A percentile compares a stretch with the other conserved stretches of the same genome.
Evolutionary conservation across 768 basidiomycete genomes (phyloP).

Genomic region (Boletus sp.): DNA sequence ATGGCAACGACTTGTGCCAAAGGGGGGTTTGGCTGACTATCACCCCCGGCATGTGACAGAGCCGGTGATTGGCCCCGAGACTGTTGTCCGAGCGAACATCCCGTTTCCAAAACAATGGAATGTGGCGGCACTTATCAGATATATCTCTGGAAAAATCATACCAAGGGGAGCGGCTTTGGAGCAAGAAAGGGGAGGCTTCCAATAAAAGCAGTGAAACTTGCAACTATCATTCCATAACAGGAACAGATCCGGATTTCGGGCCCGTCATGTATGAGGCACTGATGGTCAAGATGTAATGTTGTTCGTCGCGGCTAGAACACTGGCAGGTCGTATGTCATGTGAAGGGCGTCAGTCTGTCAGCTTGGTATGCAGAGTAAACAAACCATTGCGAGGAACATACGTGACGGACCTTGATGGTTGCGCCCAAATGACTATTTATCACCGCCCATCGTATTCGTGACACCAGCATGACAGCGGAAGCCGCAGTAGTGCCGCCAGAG

Average conservation of each 20-base stretch:
- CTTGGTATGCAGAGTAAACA: not conserved
- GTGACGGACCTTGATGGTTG: not conserved
- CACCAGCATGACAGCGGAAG: not conserved
- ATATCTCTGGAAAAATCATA: constrained; percentile 1
- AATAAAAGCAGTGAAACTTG: not conserved
- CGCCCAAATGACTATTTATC: not conserved
- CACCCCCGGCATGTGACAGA: not conserved
- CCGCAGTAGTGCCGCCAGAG: not conserved
- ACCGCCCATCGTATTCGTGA: not conserved
- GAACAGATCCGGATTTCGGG: not conserved
- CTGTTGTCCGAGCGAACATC: not conserved
- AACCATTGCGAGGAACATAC: not conserved
- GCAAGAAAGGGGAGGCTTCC: not conserved
- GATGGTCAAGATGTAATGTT: constrained; percentile 3
- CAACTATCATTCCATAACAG: not conserved
- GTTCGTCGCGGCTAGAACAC: not conserved
- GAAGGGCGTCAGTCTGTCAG: not conserved
- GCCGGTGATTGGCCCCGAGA: not conserved
- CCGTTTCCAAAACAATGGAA: not conserved
- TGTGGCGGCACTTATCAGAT: not conserved
- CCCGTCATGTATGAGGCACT: constrained; percentile 3
- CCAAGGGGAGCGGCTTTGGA: not conserved
- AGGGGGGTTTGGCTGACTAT: not conserved
- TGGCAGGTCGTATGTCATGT: not conserved
- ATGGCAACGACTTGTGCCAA: not conserved